phyloP scores from a whole-genome alignment of 441 rosid species.

The Corymbia calophylla region DNA sequence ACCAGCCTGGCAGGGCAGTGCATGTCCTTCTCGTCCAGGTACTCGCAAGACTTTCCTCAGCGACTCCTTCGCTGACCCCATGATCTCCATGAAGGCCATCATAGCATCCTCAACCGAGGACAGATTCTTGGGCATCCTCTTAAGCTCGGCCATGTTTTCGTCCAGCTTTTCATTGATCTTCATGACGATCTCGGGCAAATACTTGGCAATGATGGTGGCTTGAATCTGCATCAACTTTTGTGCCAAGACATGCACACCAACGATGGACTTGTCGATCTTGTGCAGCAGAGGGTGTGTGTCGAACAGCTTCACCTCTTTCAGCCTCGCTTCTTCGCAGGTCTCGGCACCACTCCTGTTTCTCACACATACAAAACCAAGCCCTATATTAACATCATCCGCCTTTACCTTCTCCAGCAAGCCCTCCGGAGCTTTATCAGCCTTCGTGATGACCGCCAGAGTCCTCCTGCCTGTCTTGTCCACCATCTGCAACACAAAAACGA shows the following conservation, averaged over 20 bases:
- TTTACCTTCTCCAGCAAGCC: neutral
- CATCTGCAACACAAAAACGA: neutral
- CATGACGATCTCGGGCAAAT: neutral
- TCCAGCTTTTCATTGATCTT: neutral
- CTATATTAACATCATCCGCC: neutral
- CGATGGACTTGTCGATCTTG: neutral
- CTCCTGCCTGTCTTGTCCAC: neutral
- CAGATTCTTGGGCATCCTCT: neutral
- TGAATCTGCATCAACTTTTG: neutral
- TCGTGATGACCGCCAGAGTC: neutral
- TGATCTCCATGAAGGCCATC: neutral
- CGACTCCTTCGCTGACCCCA: neutral
- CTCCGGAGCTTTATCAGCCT: neutral
- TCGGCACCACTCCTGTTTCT: neutral
- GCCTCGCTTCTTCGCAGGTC: neutral
- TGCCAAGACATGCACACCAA: neutral
- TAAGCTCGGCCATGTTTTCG: neutral
- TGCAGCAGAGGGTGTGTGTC: neutral
- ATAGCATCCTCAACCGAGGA: neutral
- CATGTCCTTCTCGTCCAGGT: neutral
- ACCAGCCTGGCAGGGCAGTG: neutral
- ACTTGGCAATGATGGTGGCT: neutral
- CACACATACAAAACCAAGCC: neutral
- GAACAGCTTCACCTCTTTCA: neutral
- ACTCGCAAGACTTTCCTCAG: neutral